Percentiles rank a stretch among this genome's conserved stretches.
phyloP scores from a whole-genome alignment of 2,329 filamentous ascomycete species.

The Bipolaris sorokiniana region DNA sequence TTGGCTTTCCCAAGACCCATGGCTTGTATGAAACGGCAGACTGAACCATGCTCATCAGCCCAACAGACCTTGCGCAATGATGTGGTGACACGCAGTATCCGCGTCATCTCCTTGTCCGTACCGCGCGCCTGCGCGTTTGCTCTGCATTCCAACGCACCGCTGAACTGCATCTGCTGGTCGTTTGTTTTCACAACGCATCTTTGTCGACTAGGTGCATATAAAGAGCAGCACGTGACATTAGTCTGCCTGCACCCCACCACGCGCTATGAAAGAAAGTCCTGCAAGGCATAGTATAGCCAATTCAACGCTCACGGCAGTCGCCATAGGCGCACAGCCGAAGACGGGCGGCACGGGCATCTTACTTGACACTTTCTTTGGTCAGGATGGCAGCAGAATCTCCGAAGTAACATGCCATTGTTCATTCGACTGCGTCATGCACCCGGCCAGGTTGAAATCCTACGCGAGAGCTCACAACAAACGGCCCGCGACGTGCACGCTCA shows the following conservation, averaged over 20 bases:
- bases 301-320: slow-evolving; percentile 1
- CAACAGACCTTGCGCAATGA: neutral
- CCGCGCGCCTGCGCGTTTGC: neutral
- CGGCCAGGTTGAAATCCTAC: neutral
- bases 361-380: neutral
- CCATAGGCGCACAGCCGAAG: slow-evolving; percentile 3
- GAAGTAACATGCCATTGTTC: neutral
- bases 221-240: neutral
- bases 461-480: neutral
- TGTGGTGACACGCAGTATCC: neutral
- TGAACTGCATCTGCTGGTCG: slow-evolving; percentile 4
- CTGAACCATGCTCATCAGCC: neutral
- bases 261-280: slow-evolving; percentile 1
- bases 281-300: slow-evolving; percentile 7
- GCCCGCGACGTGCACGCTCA: slow-evolving; percentile 13
- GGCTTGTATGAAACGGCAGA: slow-evolving; percentile 15
- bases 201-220: neutral
- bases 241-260: neutral
- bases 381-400: slow-evolving; percentile 9
- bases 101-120: slow-evolving; percentile 6
- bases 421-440: neutral
- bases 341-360: slow-evolving; percentile 8
- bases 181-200: neutral
- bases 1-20: slow-evolving; percentile 1
- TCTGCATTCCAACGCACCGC: slow-evolving; percentile 2